Evolutionary conservation across 2,329 filamentous ascomycete genomes (phyloP), one percentile per base, ranked within the genome.

Genomic region (Clonostachys chloroleuca): DNA sequence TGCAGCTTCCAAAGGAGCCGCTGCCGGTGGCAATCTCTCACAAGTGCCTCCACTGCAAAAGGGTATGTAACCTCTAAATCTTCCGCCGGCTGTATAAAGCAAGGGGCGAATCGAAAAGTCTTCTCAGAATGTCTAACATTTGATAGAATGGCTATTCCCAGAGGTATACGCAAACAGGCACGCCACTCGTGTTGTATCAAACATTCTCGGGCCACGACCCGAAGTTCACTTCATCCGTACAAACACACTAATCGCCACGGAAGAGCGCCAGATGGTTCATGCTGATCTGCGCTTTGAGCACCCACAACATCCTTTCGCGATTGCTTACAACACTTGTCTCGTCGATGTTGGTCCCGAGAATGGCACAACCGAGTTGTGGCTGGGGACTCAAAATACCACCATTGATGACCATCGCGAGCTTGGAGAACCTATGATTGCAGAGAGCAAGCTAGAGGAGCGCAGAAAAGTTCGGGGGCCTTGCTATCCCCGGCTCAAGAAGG

Each of bases 161-260:
- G 53, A 60, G 30, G 45, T 60, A 30, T 56, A 54, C 34, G 57
- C 55, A 44, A 71, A 69, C 51, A 55, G 51, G 44, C 55, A 55
- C 33, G 51, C 39, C 34, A 46, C 50, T 33, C 51, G 51, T 24
- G 45, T 56, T 20, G 44, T 55, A 6, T 56, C 52, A 17, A 49
- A 51, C 46, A 48, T 57, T 37, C 49, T 57, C 12, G 54, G 54
- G 12, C 54, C 54, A n/a, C 35, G 47, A 14, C 54, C 54, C 24
- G 54, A 56, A 36, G 47, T 56, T 14, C 53, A 55, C 47, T 56
- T 56, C 40, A 52, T 56, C 42, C 53, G 53, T 39, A 53, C 52
- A 37, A 56, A 56, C 49, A 57, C 50, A 12, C 51, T 55, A 2
- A 35, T 49, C 17, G 44, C 43, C n/a, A 49, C 47, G 33, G 47